phyloP scores from a whole-genome alignment of 1,284 basidiomycete genomes.

The Sporisorium exsertum region DNA sequence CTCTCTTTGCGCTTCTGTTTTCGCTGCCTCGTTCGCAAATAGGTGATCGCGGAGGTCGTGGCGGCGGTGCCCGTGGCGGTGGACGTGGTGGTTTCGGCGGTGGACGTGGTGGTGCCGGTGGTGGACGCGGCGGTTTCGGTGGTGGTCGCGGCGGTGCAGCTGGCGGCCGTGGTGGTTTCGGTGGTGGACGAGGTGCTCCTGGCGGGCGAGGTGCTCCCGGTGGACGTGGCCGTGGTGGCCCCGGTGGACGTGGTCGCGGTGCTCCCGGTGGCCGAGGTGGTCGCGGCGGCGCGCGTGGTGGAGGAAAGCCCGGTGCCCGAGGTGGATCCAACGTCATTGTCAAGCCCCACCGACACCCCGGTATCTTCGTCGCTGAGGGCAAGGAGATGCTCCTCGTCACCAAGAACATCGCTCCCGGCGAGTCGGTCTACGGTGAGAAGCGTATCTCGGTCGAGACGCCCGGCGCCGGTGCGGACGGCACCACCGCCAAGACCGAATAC shows the following conservation, averaged over 20 bases:
- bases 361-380: constrained; percentile 75
- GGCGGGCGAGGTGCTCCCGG: constrained; percentile 42
- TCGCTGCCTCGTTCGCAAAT: constrained; percentile 1
- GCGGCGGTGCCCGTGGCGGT: constrained; percentile 57
- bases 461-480: constrained; percentile 74
- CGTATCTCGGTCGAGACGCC: constrained; percentile 74
- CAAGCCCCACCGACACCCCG: constrained; percentile 94
- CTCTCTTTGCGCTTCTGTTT: constrained; percentile 1
- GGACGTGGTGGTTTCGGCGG: constrained; percentile 58
- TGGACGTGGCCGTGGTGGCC: constrained; percentile 58
- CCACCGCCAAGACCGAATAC: constrained; percentile 88
- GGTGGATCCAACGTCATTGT: constrained; percentile 83
- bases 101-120: constrained; percentile 72
- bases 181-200: constrained; percentile 54
- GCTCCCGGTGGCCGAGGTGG: constrained; percentile 65
- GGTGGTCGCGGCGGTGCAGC: constrained; percentile 71
- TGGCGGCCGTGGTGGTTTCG: constrained; percentile 70
- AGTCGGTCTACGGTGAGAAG: constrained; percentile 98
- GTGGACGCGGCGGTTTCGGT: constrained; percentile 68
- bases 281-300: constrained; percentile 55
- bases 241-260: constrained; percentile 55
- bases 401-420: constrained; percentile 95
- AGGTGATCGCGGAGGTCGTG: constrained; percentile 64
- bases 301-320: constrained; percentile 62
- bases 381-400: constrained; percentile 98